Percentiles rank a stretch among this genome's conserved stretches.
Evolutionary conservation across 495 filamentous ascomycete genomes (phyloP).

Genomic region (Xanthoparmelia taractica): DNA sequence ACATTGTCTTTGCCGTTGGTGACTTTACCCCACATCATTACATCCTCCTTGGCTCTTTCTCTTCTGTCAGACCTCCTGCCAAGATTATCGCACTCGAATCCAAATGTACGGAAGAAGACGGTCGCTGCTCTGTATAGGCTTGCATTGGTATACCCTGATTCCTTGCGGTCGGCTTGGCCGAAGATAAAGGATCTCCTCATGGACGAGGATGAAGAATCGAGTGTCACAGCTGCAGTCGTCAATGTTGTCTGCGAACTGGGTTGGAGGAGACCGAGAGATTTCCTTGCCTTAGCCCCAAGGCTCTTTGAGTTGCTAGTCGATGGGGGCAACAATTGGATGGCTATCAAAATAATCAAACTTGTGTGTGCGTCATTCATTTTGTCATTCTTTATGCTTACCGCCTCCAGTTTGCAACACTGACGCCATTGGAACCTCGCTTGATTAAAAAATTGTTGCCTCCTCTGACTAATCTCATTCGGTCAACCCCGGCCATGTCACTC

Average conservation of each 20-base stretch:
- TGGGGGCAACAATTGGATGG: slow-evolving; percentile 98
- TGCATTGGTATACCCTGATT: slow-evolving; percentile 89
- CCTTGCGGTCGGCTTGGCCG: slow-evolving; percentile 86
- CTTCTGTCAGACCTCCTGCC: slow-evolving; percentile 78
- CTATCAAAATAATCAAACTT: slow-evolving; percentile 96
- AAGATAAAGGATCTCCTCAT: slow-evolving; percentile 90
- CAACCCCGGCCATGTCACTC: slow-evolving; percentile 91
- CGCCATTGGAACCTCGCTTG: slow-evolving; percentile 82
- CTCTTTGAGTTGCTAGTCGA: slow-evolving; percentile 90
- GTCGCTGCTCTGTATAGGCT: slow-evolving; percentile 87
- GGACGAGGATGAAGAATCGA: slow-evolving; percentile 82
- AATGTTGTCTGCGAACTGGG: slow-evolving; percentile 96
- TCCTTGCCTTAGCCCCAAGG: slow-evolving; percentile 82
- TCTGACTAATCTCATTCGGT: slow-evolving; percentile 82
- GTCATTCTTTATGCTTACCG: slow-evolving; percentile 6
- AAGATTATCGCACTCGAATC: slow-evolving; percentile 73
- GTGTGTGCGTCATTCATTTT: slow-evolving; percentile 40
- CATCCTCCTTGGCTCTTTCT: slow-evolving; percentile 80
- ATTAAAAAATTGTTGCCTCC: slow-evolving; percentile 93
- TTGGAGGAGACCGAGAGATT: slow-evolving; percentile 87
- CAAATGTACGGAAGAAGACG: slow-evolving; percentile 85
- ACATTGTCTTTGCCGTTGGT: slow-evolving; percentile 77
- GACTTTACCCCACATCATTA: slow-evolving; percentile 86
- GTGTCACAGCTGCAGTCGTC: slow-evolving; percentile 89
- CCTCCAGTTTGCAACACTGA: slow-evolving; percentile 82